Evolutionary conservation across 2,329 filamentous ascomycete species (phyloP), one percentile per base, ranked within the genome.

Genomic region (Claviceps capensis): DNA sequence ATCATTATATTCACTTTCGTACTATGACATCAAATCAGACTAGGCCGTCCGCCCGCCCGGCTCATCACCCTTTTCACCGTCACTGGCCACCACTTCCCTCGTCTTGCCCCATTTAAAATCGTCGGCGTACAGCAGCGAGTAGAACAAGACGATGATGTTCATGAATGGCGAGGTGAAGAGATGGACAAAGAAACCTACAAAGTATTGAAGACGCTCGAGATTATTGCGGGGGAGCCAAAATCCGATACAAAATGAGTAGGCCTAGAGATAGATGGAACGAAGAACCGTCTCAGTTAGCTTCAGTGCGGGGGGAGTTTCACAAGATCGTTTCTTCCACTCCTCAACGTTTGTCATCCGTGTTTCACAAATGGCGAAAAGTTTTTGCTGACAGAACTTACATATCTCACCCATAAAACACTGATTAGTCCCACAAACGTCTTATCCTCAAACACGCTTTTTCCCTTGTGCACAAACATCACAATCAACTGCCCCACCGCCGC

Each of bases 71-170:
- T 50, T 44, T 9, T 43, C 48, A 2, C 48, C 48, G 6, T 50
- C 48, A 4, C 1, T 6, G 17, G 16, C 22, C 5, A 51, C 59
- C 2, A 71, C 67, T 34, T 70, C 66, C 2, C 68, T 59, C 1
- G 71, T 73, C 61, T 73, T 73, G 16, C 70, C 71, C 71, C 70
- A 73, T 52, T 67, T 69, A 60, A 73, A 73, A 56, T 71, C 68
- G 52, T 73, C 70, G 5, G 70, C 67, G 49, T 72, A 61, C 45
- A 67, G 59, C 17, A 73, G 61, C 0, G 71, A 71, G 53, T 72
- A 72, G 1, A 66, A 55, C 13, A 73, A 54, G 36, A 72, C 65
- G 41, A 70, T 60, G 26, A 73, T 67, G 58, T 72, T 72, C 57
- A 72, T 63, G 46, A 72, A 67, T 0, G 71, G 70, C 1, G 68